phyloP scores from a whole-genome alignment of 2,329 filamentous ascomycete species.

The Emmonsia crescens region DNA sequence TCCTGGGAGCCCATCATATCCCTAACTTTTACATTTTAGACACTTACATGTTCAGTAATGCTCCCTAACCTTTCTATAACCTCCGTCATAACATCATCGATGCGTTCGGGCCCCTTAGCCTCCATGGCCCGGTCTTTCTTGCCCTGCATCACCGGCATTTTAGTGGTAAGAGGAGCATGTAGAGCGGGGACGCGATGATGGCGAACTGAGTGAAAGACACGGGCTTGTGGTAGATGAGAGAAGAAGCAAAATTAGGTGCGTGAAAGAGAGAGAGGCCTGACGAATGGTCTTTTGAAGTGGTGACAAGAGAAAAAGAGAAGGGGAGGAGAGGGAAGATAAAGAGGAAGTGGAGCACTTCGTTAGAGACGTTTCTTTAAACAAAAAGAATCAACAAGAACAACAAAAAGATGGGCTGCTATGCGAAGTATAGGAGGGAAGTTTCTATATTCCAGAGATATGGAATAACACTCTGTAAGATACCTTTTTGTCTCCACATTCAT shows the following conservation, averaged over 20 bases:
- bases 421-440: background rate
- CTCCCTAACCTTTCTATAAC: conserved; percentile 19
- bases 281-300: background rate
- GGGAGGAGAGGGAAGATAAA: no score
- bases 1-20: background rate
- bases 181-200: background rate
- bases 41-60: conserved; percentile 21
- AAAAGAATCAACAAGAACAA: background rate
- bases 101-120: conserved; percentile 12
- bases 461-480: no score
- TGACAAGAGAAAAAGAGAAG: conserved; percentile 2
- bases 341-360: background rate
- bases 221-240: background rate
- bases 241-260: background rate
- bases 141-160: background rate
- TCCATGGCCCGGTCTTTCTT: background rate
- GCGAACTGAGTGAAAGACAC: background rate
- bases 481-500: no score
- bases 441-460: background rate
- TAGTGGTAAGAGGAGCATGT: background rate
- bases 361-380: background rate
- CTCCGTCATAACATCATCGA: conserved; percentile 23
- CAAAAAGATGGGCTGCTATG: background rate
- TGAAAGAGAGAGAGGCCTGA: background rate
- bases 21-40: background rate